Conservation (phyloP, 1,284 basidiomycete genomes). For the Ceratobasidium sp. region DNA sequence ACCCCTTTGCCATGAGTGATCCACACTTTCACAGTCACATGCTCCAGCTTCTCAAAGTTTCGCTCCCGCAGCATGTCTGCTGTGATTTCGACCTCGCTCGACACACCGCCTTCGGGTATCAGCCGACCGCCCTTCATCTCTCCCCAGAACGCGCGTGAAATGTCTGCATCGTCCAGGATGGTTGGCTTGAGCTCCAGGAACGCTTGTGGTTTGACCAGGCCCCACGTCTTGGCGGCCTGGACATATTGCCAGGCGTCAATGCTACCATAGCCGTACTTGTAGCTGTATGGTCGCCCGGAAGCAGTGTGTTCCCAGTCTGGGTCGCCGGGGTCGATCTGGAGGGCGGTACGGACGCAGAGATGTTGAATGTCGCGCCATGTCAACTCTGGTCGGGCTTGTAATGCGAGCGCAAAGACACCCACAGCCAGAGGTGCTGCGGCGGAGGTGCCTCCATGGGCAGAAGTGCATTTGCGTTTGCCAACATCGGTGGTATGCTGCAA, state of each 20-base stretch:
- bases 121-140: conserved; percentile 66
- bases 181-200: conserved; percentile 82
- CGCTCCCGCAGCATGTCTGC: conserved; percentile 69
- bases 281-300: conserved; percentile 83
- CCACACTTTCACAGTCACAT: conserved; percentile 93
- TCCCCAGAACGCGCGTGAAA: conserved; percentile 50
- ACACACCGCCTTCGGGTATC: conserved; percentile 73
- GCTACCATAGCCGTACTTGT: conserved; percentile 96
- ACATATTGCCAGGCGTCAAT: conserved; percentile 87
- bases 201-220: conserved; percentile 91
- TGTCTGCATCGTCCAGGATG: conserved; percentile 68
- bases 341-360: conserved; percentile 80
- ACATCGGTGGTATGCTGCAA: conserved; percentile 91
- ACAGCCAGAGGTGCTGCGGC: conserved; percentile 97
- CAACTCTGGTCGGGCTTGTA: conserved; percentile 87
- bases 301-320: conserved; percentile 93
- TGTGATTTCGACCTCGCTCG: conserved; percentile 73
- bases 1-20: conserved; percentile 85
- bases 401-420: conserved; percentile 86
- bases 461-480: conserved; percentile 83
- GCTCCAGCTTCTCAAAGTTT: conserved; percentile 90
- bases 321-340: conserved; percentile 85
- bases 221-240: conserved; percentile 81
- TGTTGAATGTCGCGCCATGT: conserved; percentile 98
- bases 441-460: conserved; percentile 92